Evolutionary conservation across 1,284 basidiomycete species (phyloP), one percentile per base, ranked within the genome.

Genomic region (Rhodotorula glutinis): DNA sequence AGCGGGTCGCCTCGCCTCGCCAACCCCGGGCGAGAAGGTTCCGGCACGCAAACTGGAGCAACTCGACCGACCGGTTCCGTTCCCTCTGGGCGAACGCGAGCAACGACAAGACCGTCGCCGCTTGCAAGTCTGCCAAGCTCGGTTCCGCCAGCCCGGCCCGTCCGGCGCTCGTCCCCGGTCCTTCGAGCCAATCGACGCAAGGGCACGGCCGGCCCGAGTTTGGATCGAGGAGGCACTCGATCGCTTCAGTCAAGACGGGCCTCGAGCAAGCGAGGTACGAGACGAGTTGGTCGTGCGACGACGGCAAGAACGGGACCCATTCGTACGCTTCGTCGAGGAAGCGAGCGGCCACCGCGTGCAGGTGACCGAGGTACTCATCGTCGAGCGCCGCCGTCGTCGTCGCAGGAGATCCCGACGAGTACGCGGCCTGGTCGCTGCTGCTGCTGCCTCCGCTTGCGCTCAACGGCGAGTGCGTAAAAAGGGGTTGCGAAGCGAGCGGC

Each of bases 291-390:
- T 27, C 27, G 17, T 25, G 3, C 27, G 59, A 38, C 27, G 46
- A 17, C 11, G 63, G 63, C 21, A 65, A 58, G 38, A 65, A 33
- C 4, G 63, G 63, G 4, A 29, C 40, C 63, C 63, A 65, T 11
- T 38, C 19, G 59, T 60, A 56, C 25, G 59, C 53, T 7, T 60
- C 58, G 23, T 29, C 21, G 47, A 65, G 27, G 53, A 56, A 65
- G 5, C 41, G 57, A 9, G 49, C 53, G 27, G 46, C 63, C 38
- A 65, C 23, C 4, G 47, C 23, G 55, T 21, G 23, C 21, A 38
- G 33, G n/a, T 14, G 57, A 13, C 41, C 21, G 40, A 29, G 33
- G 29, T 16, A 27, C 27, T 19, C 33, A 11, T 38, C 33, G 33
- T 38, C 33, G 33, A 17, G 11, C 4, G 57, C 27, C 53, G 63